phyloP scores from a whole-genome alignment of 352 stramenopile species.

The Phytopythium ostracodes region DNA sequence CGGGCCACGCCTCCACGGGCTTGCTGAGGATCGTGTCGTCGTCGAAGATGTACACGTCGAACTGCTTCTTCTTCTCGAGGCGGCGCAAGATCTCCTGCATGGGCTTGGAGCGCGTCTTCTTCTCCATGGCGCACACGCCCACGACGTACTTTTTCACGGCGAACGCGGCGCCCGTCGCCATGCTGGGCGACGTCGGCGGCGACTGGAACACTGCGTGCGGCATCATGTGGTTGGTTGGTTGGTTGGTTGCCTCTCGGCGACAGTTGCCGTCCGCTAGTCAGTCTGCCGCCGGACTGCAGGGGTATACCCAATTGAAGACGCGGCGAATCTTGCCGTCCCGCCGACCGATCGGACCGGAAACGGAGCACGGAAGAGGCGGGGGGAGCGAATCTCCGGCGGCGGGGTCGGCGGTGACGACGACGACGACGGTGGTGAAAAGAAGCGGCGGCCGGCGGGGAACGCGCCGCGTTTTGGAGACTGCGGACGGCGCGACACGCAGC shows the following conservation, averaged over 20 bases:
- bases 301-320: not conserved
- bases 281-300: not conserved
- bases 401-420: too few species aligned
- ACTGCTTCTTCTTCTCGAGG: conserved; percentile 90
- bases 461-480: not conserved
- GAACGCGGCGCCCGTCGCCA: conserved; percentile 5
- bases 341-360: not conserved
- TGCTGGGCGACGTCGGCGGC: conserved; percentile 5
- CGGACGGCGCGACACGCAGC: not conserved
- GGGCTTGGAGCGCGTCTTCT: conserved; percentile 97
- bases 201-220: conserved; percentile 1
- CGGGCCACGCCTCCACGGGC: conserved; percentile 93
- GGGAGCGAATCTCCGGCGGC: conserved; percentile 1
- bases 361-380: conserved; percentile 3
- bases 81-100: conserved; percentile 96
- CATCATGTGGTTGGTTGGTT: not conserved
- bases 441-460: not conserved
- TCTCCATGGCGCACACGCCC: conserved; percentile 99
- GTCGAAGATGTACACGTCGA: conserved; percentile 97
- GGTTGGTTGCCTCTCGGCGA: not conserved
- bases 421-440: not conserved
- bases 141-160: conserved; percentile 77
- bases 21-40: conserved; percentile 95
- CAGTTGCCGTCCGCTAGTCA: not conserved
- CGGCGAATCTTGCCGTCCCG: conserved; percentile 4